phyloP scores from a whole-genome alignment of 805 yeast genomes.

The Metschnikowia santaceciliae region DNA sequence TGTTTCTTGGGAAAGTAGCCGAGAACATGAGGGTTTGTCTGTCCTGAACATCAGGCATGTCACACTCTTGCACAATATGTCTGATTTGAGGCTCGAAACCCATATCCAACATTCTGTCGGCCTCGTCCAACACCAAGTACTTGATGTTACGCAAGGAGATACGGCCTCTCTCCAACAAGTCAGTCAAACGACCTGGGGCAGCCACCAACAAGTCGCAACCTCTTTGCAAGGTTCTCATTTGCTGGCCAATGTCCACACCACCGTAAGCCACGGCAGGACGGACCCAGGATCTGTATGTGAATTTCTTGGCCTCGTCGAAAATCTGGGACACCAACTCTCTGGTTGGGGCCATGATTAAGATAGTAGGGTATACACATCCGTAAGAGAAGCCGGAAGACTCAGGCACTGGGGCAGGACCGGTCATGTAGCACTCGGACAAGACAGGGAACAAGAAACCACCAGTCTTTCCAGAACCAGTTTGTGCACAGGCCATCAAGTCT shows the following conservation, averaged over 20 bases:
- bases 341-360: constrained; percentile 95
- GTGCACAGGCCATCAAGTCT: constrained; percentile 97
- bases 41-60: constrained; percentile 86
- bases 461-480: constrained; percentile 99
- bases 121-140: constrained; percentile 95
- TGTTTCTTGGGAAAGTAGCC: constrained; percentile 98
- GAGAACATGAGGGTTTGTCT: constrained; percentile 98
- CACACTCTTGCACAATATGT: constrained; percentile 95
- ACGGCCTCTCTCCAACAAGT: constrained; percentile 90
- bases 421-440: constrained; percentile 80
- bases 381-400: constrained; percentile 52
- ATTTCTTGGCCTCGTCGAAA: constrained; percentile 91
- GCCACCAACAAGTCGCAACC: constrained; percentile 98
- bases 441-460: constrained; percentile 99
- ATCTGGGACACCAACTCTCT: constrained; percentile 98
- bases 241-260: constrained; percentile 91
- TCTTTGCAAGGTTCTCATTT: constrained; percentile 80
- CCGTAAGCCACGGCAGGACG: constrained; percentile 95
- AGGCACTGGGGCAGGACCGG: constrained; percentile 72
- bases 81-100: constrained; percentile 99
- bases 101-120: constrained; percentile 99
- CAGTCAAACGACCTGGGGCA: constrained; percentile 98
- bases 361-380: constrained; percentile 89
- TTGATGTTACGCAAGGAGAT: constrained; percentile 86
- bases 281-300: constrained; percentile 97